phyloP scores from a whole-genome alignment of 768 basidiomycete genomes.

The Gelatoporia subvermispora region DNA sequence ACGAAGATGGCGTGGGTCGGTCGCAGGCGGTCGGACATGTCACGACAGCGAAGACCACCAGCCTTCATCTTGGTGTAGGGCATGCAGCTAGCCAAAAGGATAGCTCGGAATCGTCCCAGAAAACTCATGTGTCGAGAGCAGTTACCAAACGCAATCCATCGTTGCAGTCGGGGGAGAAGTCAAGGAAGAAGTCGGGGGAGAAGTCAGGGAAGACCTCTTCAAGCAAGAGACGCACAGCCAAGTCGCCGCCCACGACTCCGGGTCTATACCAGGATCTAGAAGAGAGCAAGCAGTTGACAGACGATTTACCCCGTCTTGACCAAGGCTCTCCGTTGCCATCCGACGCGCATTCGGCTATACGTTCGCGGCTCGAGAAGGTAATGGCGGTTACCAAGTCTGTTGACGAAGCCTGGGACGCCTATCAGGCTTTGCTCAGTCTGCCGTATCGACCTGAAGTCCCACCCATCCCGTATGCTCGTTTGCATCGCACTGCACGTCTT shows the following conservation, averaged over 20 bases:
- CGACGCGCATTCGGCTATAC: background rate
- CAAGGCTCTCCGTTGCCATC: background rate
- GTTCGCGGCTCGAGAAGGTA: constrained; percentile 23
- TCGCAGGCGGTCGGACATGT: too few relatives aligned
- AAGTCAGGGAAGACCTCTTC: background rate
- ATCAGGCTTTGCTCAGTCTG: constrained; percentile 27
- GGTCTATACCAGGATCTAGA: background rate
- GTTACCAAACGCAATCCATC: background rate
- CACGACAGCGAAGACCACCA: too few relatives aligned
- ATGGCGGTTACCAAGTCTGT: constrained; percentile 29
- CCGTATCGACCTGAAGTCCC: constrained; percentile 20
- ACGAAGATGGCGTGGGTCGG: too few relatives aligned
- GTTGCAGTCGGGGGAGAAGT: background rate
- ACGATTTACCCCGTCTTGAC: constrained; percentile 13
- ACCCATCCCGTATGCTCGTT: background rate
- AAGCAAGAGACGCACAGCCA: background rate
- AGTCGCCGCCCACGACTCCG: background rate
- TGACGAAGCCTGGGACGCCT: constrained; percentile 40
- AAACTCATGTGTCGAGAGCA: too few relatives aligned
- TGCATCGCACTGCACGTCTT: constrained; percentile 5
- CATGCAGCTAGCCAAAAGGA: too few relatives aligned
- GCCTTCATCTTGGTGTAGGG: too few relatives aligned
- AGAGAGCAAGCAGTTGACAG: constrained; percentile 9
- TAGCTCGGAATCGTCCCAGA: too few relatives aligned
- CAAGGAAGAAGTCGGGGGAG: too few relatives aligned